Percentiles rank a stretch among this genome's conserved stretches.
These are phyloP conservation scores for Nakaseomyces sp. DNA, from an alignment of 1,139 yeast species.

Conservation along the genomic window DNA sequence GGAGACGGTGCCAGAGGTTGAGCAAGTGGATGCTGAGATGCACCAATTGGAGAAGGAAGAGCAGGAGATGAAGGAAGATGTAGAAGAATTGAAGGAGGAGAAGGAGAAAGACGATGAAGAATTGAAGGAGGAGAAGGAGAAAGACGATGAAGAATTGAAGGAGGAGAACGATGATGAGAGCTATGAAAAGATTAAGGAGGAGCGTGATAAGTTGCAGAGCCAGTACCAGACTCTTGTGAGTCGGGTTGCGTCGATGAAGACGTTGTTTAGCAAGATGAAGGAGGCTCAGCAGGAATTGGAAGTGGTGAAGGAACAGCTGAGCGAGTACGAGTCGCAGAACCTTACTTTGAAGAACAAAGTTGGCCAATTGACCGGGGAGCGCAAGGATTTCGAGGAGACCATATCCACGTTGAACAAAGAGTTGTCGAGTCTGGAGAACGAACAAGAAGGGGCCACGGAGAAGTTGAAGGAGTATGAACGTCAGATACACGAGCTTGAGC, in stretches of 20 bases:
- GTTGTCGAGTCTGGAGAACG: conserved; percentile 48
- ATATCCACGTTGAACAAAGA: conserved; percentile 43
- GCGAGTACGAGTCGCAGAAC: conserved; percentile 33
- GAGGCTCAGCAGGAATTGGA: conserved; percentile 66
- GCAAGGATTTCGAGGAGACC: conserved; percentile 30
- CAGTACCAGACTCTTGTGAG: conserved; percentile 70
- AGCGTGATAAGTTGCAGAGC: conserved; percentile 57
- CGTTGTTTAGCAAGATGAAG: conserved; percentile 66
- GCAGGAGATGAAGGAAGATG: background rate
- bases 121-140: background rate
- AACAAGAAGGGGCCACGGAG: conserved; percentile 53
- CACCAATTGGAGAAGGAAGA: background rate
- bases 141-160: background rate
- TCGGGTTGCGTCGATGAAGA: conserved; percentile 71
- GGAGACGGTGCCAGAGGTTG: background rate
- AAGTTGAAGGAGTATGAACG: conserved; percentile 29
- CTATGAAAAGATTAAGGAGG: conserved; percentile 38
- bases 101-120: conserved; percentile 10
- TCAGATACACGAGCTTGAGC: conserved; percentile 18
- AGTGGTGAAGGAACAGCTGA: conserved; percentile 39
- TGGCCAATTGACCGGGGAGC: conserved; percentile 25
- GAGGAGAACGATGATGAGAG: conserved; percentile 15
- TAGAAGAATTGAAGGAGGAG: background rate
- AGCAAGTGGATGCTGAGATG: too few species aligned
- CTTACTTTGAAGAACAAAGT: conserved; percentile 30